Evolutionary conservation across 768 basidiomycete species (phyloP), one percentile per base, ranked within the genome.

Genomic region (Boletus speciosus): DNA sequence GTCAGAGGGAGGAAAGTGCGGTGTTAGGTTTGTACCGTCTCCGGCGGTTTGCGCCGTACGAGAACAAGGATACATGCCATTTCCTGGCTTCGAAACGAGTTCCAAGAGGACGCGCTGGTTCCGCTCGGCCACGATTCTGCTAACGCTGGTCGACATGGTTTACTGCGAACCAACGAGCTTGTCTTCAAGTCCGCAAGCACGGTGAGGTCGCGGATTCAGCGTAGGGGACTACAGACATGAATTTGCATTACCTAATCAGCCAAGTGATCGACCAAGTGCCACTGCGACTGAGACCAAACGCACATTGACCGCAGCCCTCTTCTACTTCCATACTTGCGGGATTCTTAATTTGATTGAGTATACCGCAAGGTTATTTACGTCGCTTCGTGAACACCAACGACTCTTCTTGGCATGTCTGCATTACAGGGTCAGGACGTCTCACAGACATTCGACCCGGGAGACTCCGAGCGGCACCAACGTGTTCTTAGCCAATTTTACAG

Each of bases 1-100:
- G 65, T 14, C 29, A 46, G 45, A 47, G 36, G 42, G 51, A 46
- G 51, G 57, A 53, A 62, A 48, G 49, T 23, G 51, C 39, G 47
- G 45, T 32, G 39, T 59, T 49, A 47, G 53, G 25, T n/a, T 35
- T 32, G 42, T 14, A 25, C 16, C n/a, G 34, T 38, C 39, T 25
- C 34, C 25, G 39, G 25, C 25, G 47, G 34, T 41, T 49, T 45
- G 45, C 15, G 5, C 37, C 27, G 32, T 29, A 37, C 23, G 45
- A 40, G 43, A 41, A 11, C 2, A 12, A 50, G 48, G 48, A n/a
- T 11, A 40, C 63, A 80, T 66, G 85, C 93, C 88, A 66, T 97
- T 97, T 52, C 93, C 93, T 36, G 92, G 88, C 56, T 81, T 75
- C 34, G 74, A 68, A 8, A 79, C 81, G 32, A 94, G 77, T 56